phyloP scores from a whole-genome alignment of 139 green algal species.

The Chlamydomonas applanata region DNA sequence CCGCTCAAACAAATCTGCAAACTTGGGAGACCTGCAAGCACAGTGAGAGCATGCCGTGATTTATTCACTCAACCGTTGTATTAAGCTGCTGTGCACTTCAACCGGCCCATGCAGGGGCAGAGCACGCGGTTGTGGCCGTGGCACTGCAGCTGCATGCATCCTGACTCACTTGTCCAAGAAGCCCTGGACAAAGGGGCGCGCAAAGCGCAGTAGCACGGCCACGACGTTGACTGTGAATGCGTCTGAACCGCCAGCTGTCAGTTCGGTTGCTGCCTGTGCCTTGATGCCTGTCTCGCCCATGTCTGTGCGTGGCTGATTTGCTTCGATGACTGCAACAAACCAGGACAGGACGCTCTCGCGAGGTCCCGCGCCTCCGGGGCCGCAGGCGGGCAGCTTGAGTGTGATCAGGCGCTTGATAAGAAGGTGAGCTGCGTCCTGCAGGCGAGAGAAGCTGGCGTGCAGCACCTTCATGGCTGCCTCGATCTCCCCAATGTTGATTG shows the following conservation, averaged over 20 bases:
- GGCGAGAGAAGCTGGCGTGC: background rate
- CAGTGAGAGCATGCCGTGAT: background rate
- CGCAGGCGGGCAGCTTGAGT: background rate
- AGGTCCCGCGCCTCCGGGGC: background rate
- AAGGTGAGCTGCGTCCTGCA: constrained; percentile 5
- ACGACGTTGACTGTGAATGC: constrained; percentile 39
- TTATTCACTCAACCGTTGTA: no score
- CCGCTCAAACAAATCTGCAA: constrained; percentile 36
- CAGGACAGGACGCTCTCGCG: constrained; percentile 6
- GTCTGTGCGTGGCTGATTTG: background rate
- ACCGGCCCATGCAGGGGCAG: no score
- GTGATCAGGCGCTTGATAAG: constrained; percentile 13
- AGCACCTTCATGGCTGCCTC: constrained; percentile 4
- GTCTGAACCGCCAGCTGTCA: constrained; percentile 24
- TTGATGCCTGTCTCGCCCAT: constrained; percentile 9
- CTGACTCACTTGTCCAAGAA: constrained; percentile 33
- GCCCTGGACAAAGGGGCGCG: constrained; percentile 43
- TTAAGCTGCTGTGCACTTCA: no score
- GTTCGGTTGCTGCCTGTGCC: background rate
- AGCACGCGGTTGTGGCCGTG: no score
- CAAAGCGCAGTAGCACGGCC: constrained; percentile 37
- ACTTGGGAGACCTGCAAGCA: background rate
- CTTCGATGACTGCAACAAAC: background rate
- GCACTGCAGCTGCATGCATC: no score
- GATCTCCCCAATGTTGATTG: constrained; percentile 4